Evolutionary conservation across 805 yeast species (phyloP).

Genomic region (Cyberlindnera galapagoensis): DNA sequence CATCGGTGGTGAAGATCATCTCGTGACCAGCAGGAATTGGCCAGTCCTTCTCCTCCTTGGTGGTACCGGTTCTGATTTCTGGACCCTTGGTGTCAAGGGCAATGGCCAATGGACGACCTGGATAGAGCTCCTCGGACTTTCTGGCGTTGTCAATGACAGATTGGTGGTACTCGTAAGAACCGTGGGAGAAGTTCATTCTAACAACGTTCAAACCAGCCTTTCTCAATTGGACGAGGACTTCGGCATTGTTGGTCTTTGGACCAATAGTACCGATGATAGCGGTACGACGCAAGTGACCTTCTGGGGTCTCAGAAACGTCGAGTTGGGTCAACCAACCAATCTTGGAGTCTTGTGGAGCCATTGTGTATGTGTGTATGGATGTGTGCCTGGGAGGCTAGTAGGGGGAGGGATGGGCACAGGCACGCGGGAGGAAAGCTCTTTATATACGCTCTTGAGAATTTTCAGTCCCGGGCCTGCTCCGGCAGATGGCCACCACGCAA

Average conservation of each 20-base stretch:
- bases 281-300: conserved; percentile 56
- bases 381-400: no score
- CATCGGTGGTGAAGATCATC: conserved; percentile 92
- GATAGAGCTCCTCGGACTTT: conserved; percentile 82
- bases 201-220: conserved; percentile 97
- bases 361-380: conserved; percentile 2
- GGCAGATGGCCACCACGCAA: no score
- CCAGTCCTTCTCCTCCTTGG: conserved; percentile 71
- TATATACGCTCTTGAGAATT: no score
- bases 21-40: conserved; percentile 82
- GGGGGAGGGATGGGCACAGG: no score
- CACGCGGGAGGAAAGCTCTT: no score
- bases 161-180: conserved; percentile 96
- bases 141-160: conserved; percentile 94
- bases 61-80: conserved; percentile 98
- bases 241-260: conserved; percentile 92
- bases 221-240: conserved; percentile 77
- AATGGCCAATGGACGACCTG: conserved; percentile 96
- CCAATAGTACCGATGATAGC: conserved; percentile 99
- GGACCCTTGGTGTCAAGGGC: conserved; percentile 99
- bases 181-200: conserved; percentile 99
- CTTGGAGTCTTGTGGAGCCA: conserved; percentile 19
- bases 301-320: conserved; percentile 23
- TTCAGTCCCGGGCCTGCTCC: no score
- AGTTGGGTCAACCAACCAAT: conserved; percentile 25